A percentile compares a stretch with the other conserved stretches of the same genome.
Conservation (phyloP, 31 red algal genomes). For the Endocladia muricata region DNA sequence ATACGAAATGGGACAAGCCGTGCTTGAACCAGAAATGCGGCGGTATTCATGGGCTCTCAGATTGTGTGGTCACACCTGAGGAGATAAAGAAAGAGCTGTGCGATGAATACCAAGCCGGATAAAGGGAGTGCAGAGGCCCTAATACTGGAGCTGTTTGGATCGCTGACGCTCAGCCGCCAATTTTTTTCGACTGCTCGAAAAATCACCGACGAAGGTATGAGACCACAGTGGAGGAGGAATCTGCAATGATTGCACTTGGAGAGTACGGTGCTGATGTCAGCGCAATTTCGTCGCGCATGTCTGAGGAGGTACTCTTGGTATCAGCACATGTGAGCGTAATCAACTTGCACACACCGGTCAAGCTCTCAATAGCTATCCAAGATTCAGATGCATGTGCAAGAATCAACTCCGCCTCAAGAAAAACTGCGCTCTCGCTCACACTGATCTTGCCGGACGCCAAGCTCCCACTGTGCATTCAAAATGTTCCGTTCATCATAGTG, state of each 20-base stretch:
- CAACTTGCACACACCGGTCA: neutral
- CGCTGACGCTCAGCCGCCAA: neutral
- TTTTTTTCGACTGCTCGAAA: neutral
- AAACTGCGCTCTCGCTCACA: neutral
- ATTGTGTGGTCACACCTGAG: neutral
- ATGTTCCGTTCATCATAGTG: constrained; percentile 10
- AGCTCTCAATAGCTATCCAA: neutral
- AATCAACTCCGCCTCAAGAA: neutral
- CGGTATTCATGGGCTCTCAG: neutral
- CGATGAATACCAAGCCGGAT: neutral
- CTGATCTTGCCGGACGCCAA: neutral
- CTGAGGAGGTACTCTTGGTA: neutral
- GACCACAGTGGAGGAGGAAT: neutral
- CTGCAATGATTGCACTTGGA: neutral
- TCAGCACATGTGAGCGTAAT: neutral
- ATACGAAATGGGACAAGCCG: neutral
- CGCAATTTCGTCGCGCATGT: neutral
- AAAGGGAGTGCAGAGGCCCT: too few relatives aligned
- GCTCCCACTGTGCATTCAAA: neutral
- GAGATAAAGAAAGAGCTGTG: neutral
- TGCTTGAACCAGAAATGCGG: neutral
- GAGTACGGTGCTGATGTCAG: neutral
- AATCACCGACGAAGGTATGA: constrained; percentile 13
- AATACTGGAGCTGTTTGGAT: neutral
- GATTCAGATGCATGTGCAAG: neutral